These are phyloP conservation scores for Byssoonygena ceratinophila DNA, from an alignment of 2,329 filamentous ascomycete genomes.

Conservation along the genomic window DNA sequence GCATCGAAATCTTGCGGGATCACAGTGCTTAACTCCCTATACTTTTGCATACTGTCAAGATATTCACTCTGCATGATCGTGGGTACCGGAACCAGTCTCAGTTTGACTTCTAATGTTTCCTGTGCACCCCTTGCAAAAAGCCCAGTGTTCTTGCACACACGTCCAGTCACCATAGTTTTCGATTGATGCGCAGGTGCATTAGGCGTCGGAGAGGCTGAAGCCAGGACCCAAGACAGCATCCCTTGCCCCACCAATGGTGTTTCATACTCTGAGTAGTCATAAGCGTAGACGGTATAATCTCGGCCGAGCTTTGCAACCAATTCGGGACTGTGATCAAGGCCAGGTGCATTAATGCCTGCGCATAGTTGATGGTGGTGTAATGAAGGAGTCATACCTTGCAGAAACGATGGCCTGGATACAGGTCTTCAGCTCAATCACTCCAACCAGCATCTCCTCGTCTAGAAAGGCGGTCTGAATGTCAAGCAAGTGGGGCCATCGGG, in stretches of 20 bases:
- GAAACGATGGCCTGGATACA: conserved; percentile 73
- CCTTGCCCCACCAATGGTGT: conserved; percentile 89
- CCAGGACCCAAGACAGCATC: conserved; percentile 76
- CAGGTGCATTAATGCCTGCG: conserved; percentile 8
- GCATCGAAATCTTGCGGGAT: conserved; percentile 55
- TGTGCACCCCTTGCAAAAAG: conserved; percentile 69
- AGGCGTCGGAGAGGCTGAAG: conserved; percentile 47
- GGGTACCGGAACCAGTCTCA: conserved; percentile 71
- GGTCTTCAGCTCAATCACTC: conserved; percentile 73
- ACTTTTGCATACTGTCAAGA: conserved; percentile 50
- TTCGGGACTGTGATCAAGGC: conserved; percentile 57
- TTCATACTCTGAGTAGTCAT: conserved; percentile 92
- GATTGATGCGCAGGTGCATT: conserved; percentile 49
- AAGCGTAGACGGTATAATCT: conserved; percentile 95
- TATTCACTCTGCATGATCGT: conserved; percentile 53
- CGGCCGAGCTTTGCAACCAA: conserved; percentile 59
- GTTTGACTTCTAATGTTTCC: conserved; percentile 85
- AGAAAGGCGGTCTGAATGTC: conserved; percentile 69
- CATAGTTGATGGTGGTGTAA: not conserved
- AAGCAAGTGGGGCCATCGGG: conserved; percentile 68
- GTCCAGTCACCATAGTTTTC: conserved; percentile 66
- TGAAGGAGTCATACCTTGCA: conserved; percentile 41
- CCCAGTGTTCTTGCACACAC: conserved; percentile 76
- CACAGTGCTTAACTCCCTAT: conserved; percentile 48
- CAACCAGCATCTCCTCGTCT: conserved; percentile 70